Evolutionary conservation across 768 basidiomycete genomes (phyloP), one percentile per base, ranked within the genome.

Genomic region (Amanita pseudoporphyria): DNA sequence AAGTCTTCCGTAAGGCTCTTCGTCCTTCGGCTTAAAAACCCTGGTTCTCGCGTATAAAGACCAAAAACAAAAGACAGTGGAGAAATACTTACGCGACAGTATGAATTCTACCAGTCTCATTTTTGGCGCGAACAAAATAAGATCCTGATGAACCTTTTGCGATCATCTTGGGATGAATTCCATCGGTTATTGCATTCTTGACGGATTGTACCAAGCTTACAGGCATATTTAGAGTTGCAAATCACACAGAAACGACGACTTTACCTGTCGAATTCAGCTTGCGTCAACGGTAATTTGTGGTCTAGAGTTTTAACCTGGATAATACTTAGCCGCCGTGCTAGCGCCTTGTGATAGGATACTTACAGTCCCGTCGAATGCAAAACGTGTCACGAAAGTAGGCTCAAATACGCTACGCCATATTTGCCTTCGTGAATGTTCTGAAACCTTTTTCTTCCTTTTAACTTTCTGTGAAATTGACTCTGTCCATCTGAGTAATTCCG

Each of bases 21-120:
- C 87, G 52, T 89, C 86, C 62, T 92, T 91, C 1, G 91, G 91
- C 62, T 94, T 94, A 66, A 95, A 94, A 3, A 94, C 87, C 5
- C 85, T 92, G 47, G 32, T 3, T n/a, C 18, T 19, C 18, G 35
- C 14, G 9, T 16, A 22, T 10, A 9, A 53, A 37, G 9, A 30
- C 18, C 22, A 31, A 7, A 43, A 18, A 16, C 35, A 10, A 19
- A 39, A n/a, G 22, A 40, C 36, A 36, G 18, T 47, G 26, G 37
- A 52, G 35, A 3, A n/a, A 12, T 18, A 69, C 86, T 64, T 59
- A 88, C 87, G 84, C 87, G 38, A 91, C 82, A 12, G 85, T 89
- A 54, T 86, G 83, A 6, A 89, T 75, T 39, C 74, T 71, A 18
- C 84, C 84, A 12, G 41, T 16, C 12, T 87, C 84, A n/a, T 72